Evolutionary conservation across 108 stramenopile species (phyloP), one percentile per base, ranked within the genome.

Genomic region (Cylindrotheca closterium): DNA sequence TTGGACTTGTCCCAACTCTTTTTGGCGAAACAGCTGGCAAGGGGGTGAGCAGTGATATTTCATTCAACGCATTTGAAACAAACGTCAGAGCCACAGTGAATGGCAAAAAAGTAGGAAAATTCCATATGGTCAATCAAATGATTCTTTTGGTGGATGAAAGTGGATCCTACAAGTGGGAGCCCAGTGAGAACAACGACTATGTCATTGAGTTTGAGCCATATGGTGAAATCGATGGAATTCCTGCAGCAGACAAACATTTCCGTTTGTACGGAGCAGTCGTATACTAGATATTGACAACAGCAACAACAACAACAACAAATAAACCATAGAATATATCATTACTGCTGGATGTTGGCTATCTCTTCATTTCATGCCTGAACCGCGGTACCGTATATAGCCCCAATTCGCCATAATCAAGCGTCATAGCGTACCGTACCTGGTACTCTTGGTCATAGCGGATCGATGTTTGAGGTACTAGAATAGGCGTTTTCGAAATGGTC

Each of bases 1-100:
- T 82, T 25, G 47, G 37, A 15, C 7, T 42, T 42, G 37, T 42
- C 7, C 37, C 37, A 15, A 42, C 37, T 15, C 7, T 42, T 15
- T 42, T 7, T 7, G 15, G 10, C 7, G 37, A 42, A 15, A 42
- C 7, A 10, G 10, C 7, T 42, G 15, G 15, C 10, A 42, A 42
- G 37, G 7, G 37, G 10, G 10, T 15, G 7, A 15, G 15, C 10
- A 42, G 10, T 10, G 37, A 42, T 15, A 42, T 42, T 15, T 10
- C 10, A 15, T 42, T 42, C 10, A 42, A 7, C 37, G 10, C 10
- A 10, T 42, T 42, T 42, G 10, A 7, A 7, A 15, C 7, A 15
- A 7, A 42, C 37, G 37, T 42, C 10, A 42, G 10, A 15, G 15
- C 37, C 7, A 42, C 37, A 10, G 37, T 42, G 37, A 42, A 42